These are phyloP conservation scores for Trametes hirsuta DNA, from an alignment of 1,284 basidiomycete genomes.

Conservation along the genomic window DNA sequence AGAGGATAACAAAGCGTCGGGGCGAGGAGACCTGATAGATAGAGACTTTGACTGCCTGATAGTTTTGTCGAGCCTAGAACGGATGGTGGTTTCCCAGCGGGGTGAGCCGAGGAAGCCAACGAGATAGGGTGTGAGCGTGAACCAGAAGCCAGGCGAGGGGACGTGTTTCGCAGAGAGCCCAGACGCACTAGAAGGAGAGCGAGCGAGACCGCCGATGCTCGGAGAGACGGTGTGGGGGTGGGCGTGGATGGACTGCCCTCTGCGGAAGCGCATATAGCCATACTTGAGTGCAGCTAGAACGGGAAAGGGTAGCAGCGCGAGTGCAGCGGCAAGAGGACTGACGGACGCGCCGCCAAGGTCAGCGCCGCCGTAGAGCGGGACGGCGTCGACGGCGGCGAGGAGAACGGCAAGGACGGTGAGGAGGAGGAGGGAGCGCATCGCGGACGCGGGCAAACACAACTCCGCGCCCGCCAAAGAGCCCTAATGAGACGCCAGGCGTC, in stretches of 20 bases:
- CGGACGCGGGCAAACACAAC: not conserved
- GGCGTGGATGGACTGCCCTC: slow-evolving; percentile 21
- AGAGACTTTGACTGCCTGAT: too few species aligned
- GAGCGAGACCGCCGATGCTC: not conserved
- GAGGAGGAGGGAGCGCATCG: not conserved
- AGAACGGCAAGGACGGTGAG: not conserved
- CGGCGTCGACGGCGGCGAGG: not conserved
- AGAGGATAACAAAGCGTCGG: too few species aligned
- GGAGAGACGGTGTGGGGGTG: not conserved
- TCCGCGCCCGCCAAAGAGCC: too few species aligned
- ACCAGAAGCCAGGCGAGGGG: too few species aligned
- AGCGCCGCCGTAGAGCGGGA: not conserved
- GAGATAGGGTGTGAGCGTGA: too few species aligned
- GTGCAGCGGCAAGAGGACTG: slow-evolving; percentile 7
- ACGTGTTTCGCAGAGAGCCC: not conserved
- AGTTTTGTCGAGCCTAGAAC: too few species aligned
- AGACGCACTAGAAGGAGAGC: not conserved
- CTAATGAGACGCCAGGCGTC: too few species aligned
- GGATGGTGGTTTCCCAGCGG: too few species aligned
- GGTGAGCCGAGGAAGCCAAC: too few species aligned
- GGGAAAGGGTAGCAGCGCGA: slow-evolving; percentile 21
- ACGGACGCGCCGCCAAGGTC: not conserved
- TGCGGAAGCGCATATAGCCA: slow-evolving; percentile 23
- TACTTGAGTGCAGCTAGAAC: slow-evolving; percentile 24
- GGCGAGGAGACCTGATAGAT: too few species aligned